Base-by-base conservation (phyloP, 345 rosid genomes). In the Microthlaspi erraticum region DNA sequence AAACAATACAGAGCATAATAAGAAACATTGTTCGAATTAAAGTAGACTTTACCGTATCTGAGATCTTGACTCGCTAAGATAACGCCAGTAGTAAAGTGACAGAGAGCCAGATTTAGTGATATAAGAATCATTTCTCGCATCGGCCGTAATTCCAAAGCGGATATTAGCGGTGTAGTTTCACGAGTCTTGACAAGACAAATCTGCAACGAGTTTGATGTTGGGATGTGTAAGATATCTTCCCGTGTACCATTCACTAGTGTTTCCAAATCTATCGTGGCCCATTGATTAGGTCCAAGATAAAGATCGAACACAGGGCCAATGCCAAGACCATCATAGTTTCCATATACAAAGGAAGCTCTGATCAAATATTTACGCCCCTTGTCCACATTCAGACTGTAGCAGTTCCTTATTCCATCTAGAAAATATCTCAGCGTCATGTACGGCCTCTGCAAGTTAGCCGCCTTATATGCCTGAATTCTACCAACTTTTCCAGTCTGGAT, bases 181-280 rank as follows among this genome's bases (percentile, higher is more conserved):
- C 38, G 70, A 11, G 36, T 62, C 20, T 81, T 84, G n/a, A 83
- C 84, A 2, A 83, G 78, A 68, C 91, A 89, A 16, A 87, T 33
- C 42, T 79, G 63, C 12, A 62, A 7, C 4, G 42, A 16, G 42
- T 32, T 6, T 31, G 67, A 45, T 32, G 31, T 45, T 45, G 54
- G 16, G 4, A 3, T 17, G 54, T 62, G 67, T 7, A 62, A 10
- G 16, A 62, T 14, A 2, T 62, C 67, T 11, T 3, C 0, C 1
- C 0, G 2, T 10, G 39, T n/a, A 10, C 14, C 11, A 31, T 44
- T 36, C 39, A 0, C 29, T 10, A 0, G 10, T n/a, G 0, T 52
- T 1, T 33, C 0, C 34, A 74, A 23, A 60, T 75, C 74, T 5
- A 75, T 0, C 5, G 63, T 60, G 37, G 5, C 31, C 78, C 79